Percentiles rank a stretch among this genome's conserved stretches.
Evolutionary conservation across 352 stramenopile genomes (phyloP).

Genomic region (Globisporangium splendens): DNA sequence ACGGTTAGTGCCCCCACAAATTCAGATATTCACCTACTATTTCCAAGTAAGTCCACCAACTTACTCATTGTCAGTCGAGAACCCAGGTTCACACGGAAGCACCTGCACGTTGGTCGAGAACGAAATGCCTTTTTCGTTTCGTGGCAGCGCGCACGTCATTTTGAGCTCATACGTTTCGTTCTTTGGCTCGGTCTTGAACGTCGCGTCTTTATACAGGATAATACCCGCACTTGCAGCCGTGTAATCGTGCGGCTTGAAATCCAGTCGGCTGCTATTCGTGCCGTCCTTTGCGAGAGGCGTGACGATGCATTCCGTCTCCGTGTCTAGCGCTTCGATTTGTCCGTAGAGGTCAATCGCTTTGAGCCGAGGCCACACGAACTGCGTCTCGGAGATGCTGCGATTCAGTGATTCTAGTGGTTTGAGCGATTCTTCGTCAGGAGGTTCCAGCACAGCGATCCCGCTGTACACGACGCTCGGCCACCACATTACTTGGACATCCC

Average conservation of each 20-base stretch:
- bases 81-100: constrained; percentile 41
- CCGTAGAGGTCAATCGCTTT: constrained; percentile 57
- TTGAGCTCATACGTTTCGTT: constrained; percentile 30
- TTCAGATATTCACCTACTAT: neutral
- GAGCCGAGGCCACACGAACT: constrained; percentile 48
- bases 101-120: constrained; percentile 34
- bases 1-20: neutral
- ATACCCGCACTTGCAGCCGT: constrained; percentile 28
- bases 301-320: constrained; percentile 35
- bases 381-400: constrained; percentile 21
- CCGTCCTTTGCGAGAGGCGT: neutral
- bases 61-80: constrained; percentile 35
- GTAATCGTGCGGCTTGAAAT: constrained; percentile 30
- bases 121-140: constrained; percentile 17
- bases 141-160: constrained; percentile 40
- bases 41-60: constrained; percentile 3
- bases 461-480: constrained; percentile 49
- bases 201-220: constrained; percentile 35
- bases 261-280: constrained; percentile 9
- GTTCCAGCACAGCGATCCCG: constrained; percentile 34
- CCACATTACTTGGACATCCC: constrained; percentile 49
- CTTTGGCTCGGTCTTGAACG: constrained; percentile 25
- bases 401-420: constrained; percentile 21
- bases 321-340: constrained; percentile 61
- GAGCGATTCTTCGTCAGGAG: constrained; percentile 49